Percentiles rank a stretch among this genome's conserved stretches.
These are phyloP conservation scores for Pulicaria dysenterica DNA, from an alignment of 129 eudicot genomes.

Conservation along the genomic window DNA sequence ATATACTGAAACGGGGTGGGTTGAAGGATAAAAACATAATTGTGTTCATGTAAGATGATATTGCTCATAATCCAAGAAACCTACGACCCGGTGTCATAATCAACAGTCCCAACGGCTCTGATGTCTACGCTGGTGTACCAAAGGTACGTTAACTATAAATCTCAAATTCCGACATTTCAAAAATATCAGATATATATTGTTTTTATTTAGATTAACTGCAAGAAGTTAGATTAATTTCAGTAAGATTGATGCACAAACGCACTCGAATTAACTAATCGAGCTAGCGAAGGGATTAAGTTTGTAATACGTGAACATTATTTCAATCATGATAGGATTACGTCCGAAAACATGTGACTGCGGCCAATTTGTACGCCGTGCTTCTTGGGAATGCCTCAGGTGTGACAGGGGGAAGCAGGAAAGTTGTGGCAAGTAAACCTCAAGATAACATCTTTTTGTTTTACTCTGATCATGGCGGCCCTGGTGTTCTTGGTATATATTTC, in stretches of 20 bases:
- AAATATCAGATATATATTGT: too few relatives aligned
- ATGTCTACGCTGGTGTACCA: constrained; percentile 86
- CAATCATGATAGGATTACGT: constrained; percentile 60
- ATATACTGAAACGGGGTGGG: constrained; percentile 71
- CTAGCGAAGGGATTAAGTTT: too few relatives aligned
- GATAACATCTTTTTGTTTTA: constrained; percentile 73
- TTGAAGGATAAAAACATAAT: constrained; percentile 77
- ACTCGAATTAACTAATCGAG: too few relatives aligned
- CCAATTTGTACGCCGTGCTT: constrained; percentile 64
- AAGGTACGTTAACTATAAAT: constrained; percentile 43
- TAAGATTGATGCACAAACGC: too few relatives aligned
- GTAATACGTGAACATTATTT: background rate
- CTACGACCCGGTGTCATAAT: constrained; percentile 70
- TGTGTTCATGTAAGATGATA: constrained; percentile 90
- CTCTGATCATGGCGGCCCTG: constrained; percentile 85
- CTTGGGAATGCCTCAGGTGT: constrained; percentile 60
- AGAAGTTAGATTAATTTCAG: too few relatives aligned
- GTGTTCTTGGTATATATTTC: constrained; percentile 61
- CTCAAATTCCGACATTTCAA: too few relatives aligned
- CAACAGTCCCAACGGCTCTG: constrained; percentile 63
- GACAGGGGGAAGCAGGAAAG: constrained; percentile 82
- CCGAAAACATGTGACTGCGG: constrained; percentile 54
- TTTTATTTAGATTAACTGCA: too few relatives aligned
- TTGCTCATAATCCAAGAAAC: constrained; percentile 50
- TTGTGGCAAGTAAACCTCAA: constrained; percentile 57